A percentile compares a stretch with the other conserved stretches of the same genome.
Evolutionary conservation across 2,329 filamentous ascomycete genomes (phyloP).

Genomic region (Nectriaceae sp.): DNA sequence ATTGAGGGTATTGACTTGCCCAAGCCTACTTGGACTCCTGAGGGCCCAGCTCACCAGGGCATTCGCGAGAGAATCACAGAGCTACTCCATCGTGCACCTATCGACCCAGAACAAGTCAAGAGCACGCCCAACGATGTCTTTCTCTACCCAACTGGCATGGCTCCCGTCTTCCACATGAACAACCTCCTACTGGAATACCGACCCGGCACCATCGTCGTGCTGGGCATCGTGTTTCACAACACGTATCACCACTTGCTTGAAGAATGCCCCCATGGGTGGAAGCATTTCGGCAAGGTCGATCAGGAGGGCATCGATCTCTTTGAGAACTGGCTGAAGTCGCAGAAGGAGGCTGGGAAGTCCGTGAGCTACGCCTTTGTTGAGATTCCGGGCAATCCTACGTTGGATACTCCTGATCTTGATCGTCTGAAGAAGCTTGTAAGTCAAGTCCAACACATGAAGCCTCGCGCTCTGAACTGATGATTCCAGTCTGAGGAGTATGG

Average conservation of each 20-base stretch:
- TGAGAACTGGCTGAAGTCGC: slow-evolving; percentile 45
- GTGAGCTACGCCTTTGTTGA: slow-evolving; percentile 53
- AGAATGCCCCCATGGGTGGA: slow-evolving; percentile 44
- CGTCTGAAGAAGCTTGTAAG: slow-evolving; percentile 43
- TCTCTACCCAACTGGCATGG: slow-evolving; percentile 58
- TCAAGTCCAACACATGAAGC: not conserved
- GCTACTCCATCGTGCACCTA: slow-evolving; percentile 43
- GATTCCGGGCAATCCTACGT: slow-evolving; percentile 39
- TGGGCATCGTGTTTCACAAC: slow-evolving; percentile 55
- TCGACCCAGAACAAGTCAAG: slow-evolving; percentile 28
- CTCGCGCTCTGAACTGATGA: not conserved
- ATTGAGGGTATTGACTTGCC: slow-evolving; percentile 29
- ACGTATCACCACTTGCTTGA: slow-evolving; percentile 50
- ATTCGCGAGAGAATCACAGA: slow-evolving; percentile 43
- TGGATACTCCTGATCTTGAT: slow-evolving; percentile 34
- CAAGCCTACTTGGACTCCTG: slow-evolving; percentile 40
- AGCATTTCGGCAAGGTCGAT: slow-evolving; percentile 50
- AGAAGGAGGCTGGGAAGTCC: slow-evolving; percentile 38
- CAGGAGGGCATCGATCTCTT: slow-evolving; percentile 44
- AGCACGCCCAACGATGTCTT: slow-evolving; percentile 45
- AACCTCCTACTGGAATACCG: slow-evolving; percentile 38
- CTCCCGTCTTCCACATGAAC: slow-evolving; percentile 47
- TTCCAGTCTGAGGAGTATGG: slow-evolving; percentile 42
- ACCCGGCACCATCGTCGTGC: slow-evolving; percentile 40
- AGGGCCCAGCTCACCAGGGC: slow-evolving; percentile 37